These are phyloP conservation scores for Bacterosira constricta DNA, from an alignment of 108 stramenopile genomes.

Conservation along the genomic window DNA sequence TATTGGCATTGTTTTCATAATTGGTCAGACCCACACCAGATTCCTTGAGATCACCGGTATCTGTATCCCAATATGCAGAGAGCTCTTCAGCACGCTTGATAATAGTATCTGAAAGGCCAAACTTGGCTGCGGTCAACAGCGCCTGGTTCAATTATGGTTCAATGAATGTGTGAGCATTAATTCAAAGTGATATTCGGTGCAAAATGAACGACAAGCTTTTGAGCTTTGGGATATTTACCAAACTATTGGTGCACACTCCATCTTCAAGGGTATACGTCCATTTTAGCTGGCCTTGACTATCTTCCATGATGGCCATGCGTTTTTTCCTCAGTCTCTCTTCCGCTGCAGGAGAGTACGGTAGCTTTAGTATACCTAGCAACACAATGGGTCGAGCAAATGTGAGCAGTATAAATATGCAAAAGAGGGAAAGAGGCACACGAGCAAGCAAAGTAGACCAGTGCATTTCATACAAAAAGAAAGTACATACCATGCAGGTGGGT, in stretches of 20 bases:
- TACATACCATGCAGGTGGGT: conserved; percentile 82
- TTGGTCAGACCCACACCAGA: background rate
- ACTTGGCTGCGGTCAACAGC: conserved; percentile 78
- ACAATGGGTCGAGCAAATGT: background rate
- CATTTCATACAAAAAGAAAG: conserved; percentile 22
- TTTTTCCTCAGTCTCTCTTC: conserved; percentile 44
- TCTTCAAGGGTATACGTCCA: conserved; percentile 89
- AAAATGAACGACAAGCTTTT: no score
- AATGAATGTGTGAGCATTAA: no score
- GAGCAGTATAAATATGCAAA: background rate
- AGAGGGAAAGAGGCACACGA: background rate
- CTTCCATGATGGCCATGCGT: conserved; percentile 45
- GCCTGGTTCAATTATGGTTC: no score
- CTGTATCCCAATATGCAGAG: conserved; percentile 32
- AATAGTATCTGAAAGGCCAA: conserved; percentile 75
- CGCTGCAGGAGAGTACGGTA: conserved; percentile 25
- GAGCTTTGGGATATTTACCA: no score
- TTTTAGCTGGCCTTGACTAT: conserved; percentile 28
- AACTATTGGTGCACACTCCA: conserved; percentile 84
- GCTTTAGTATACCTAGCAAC: conserved; percentile 48
- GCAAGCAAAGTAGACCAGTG: no score
- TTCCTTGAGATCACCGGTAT: background rate
- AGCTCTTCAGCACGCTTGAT: conserved; percentile 76
- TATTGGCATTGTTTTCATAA: background rate
- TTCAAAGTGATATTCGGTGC: no score